A percentile compares a stretch with the other conserved stretches of the same genome.
phyloP scores from a whole-genome alignment of 2,329 filamentous ascomycete species.

The Capronia americana region DNA sequence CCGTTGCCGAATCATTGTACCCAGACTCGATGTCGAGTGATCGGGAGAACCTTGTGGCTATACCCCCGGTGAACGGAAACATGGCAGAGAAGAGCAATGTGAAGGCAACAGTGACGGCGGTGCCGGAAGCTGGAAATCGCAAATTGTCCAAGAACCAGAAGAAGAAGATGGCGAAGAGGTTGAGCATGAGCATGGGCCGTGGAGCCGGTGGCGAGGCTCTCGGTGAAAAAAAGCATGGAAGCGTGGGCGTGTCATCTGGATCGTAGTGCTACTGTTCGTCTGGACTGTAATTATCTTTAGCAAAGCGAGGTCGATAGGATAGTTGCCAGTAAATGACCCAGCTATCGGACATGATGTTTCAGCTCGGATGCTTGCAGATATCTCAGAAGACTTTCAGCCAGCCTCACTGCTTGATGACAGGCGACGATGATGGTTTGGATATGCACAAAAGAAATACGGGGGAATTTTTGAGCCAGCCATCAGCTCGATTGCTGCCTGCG shows the following conservation, averaged over 20 bases:
- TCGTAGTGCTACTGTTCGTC: background rate
- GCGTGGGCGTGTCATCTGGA: background rate
- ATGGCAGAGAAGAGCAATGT: background rate
- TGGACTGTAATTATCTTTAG: background rate
- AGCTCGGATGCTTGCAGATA: background rate
- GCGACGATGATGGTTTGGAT: background rate
- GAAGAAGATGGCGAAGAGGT: constrained; percentile 13
- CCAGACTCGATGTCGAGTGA: constrained; percentile 5
- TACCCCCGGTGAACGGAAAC: background rate
- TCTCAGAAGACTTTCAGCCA: background rate
- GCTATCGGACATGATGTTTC: background rate
- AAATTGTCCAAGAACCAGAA: constrained; percentile 7
- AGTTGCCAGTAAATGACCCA: background rate
- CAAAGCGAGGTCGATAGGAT: too few species aligned
- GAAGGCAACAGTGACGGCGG: constrained; percentile 3
- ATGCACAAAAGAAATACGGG: background rate
- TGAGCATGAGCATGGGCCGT: constrained; percentile 16
- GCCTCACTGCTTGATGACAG: background rate
- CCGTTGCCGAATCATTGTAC: background rate
- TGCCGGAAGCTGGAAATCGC: background rate
- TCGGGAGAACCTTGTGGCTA: background rate
- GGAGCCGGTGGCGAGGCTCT: background rate
- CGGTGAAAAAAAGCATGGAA: background rate
- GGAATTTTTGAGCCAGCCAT: background rate
- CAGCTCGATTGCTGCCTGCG: background rate